Conservation (phyloP, 139 green algal species). For the Volvox reticuliferus region DNA sequence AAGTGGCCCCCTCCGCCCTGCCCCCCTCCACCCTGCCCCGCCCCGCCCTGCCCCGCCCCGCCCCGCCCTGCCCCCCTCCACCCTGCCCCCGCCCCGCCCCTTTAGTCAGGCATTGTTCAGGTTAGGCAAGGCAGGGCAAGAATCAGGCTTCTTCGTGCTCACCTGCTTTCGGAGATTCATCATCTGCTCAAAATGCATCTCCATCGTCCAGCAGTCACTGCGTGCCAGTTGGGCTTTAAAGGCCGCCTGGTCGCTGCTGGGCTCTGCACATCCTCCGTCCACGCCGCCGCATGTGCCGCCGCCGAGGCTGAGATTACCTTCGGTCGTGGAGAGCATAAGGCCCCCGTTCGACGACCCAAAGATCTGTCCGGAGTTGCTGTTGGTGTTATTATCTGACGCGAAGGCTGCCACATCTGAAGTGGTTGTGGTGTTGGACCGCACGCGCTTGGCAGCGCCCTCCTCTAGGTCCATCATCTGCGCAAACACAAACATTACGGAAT, state of each 20-base stretch:
- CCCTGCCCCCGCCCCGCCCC: too few species aligned
- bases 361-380: too few species aligned
- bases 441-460: constrained; percentile 19
- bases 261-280: background rate
- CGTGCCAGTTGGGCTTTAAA: background rate
- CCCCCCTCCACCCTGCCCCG: background rate
- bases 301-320: background rate
- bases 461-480: constrained; percentile 19
- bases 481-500: too few species aligned
- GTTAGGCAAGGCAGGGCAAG: too few species aligned
- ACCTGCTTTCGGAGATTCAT: constrained; percentile 10
- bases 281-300: background rate
- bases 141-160: too few species aligned
- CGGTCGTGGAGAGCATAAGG: background rate
- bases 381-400: background rate
- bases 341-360: too few species aligned
- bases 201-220: background rate
- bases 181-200: background rate
- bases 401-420: background rate
- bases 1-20: too few species aligned
- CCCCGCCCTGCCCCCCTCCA: background rate
- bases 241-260: background rate
- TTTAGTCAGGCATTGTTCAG: too few species aligned
- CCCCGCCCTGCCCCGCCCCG: background rate
- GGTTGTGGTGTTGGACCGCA: background rate